Evolutionary conservation across 805 yeast genomes (phyloP).

Genomic region (Ogataea neopini): DNA sequence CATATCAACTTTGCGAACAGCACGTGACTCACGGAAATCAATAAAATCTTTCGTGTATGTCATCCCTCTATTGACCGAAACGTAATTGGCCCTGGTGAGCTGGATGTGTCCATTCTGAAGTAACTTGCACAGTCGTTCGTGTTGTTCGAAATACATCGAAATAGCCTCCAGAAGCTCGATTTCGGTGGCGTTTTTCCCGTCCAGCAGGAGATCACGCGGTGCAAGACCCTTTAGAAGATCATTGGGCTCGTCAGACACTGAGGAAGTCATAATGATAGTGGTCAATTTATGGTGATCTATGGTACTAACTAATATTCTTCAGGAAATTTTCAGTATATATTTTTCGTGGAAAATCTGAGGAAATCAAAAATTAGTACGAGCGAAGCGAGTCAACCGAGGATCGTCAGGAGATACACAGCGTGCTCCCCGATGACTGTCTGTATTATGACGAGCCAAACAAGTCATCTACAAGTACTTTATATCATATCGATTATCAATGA

Average conservation of each 20-base stretch:
- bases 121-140: slow-evolving; percentile 22
- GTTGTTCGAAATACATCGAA: slow-evolving; percentile 36
- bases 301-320: too few species aligned
- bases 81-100: slow-evolving; percentile 46
- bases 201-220: not conserved
- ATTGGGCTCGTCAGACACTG: not conserved
- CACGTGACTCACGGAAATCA: slow-evolving; percentile 23
- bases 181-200: slow-evolving; percentile 7
- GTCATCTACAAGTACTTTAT: too few species aligned
- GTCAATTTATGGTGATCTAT: too few species aligned
- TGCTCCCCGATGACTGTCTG: too few species aligned
- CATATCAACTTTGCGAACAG: slow-evolving; percentile 11
- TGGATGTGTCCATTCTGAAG: slow-evolving; percentile 39
- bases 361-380: too few species aligned
- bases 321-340: too few species aligned
- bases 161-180: slow-evolving; percentile 34
- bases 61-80: slow-evolving; percentile 19
- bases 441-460: too few species aligned
- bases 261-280: not conserved
- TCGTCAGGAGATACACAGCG: too few species aligned
- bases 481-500: too few species aligned
- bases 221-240: not conserved
- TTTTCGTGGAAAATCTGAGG: too few species aligned
- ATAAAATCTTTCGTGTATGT: slow-evolving; percentile 21
- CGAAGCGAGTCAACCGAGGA: too few species aligned